Percentiles rank a stretch among this genome's conserved stretches.
phyloP scores from a whole-genome alignment of 352 stramenopile genomes.

The Peronospora belbahrii region DNA sequence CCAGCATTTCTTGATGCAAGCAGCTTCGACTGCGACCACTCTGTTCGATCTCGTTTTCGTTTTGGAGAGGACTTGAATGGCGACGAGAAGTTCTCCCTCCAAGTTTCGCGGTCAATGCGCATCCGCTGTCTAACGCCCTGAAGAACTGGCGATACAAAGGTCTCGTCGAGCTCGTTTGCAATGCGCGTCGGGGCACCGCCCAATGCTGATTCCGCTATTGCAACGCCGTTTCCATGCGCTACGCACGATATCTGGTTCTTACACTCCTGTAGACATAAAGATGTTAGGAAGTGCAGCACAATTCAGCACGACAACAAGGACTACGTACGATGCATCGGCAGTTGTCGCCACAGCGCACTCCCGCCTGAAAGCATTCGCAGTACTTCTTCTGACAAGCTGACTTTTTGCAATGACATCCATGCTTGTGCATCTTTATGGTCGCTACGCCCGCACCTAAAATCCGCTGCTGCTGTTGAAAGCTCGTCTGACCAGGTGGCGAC shows the following conservation, averaged over 20 bases:
- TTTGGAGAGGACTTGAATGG: constrained; percentile 52
- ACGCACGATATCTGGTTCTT: constrained; percentile 65
- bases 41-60: constrained; percentile 39
- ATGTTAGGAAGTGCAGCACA: constrained; percentile 2
- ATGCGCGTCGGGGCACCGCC: constrained; percentile 17
- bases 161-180: constrained; percentile 35
- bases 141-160: constrained; percentile 56
- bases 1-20: constrained; percentile 10
- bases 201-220: constrained; percentile 12
- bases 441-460: constrained; percentile 10
- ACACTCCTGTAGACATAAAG: constrained; percentile 39
- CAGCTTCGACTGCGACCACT: constrained; percentile 43
- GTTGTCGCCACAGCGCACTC: constrained; percentile 77
- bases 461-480: constrained; percentile 13
- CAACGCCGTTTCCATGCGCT: constrained; percentile 24
- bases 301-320: background rate
- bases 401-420: constrained; percentile 95
- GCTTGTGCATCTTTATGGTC: constrained; percentile 86
- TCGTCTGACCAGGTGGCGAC: constrained; percentile 16
- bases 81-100: constrained; percentile 60
- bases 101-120: constrained; percentile 59
- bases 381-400: constrained; percentile 97
- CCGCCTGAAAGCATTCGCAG: constrained; percentile 94
- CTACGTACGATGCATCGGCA: constrained; percentile 84
- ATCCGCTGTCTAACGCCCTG: constrained; percentile 48